Base-by-base conservation (phyloP, 164 flowering plant species). In the Chimonanthus praecox region DNA sequence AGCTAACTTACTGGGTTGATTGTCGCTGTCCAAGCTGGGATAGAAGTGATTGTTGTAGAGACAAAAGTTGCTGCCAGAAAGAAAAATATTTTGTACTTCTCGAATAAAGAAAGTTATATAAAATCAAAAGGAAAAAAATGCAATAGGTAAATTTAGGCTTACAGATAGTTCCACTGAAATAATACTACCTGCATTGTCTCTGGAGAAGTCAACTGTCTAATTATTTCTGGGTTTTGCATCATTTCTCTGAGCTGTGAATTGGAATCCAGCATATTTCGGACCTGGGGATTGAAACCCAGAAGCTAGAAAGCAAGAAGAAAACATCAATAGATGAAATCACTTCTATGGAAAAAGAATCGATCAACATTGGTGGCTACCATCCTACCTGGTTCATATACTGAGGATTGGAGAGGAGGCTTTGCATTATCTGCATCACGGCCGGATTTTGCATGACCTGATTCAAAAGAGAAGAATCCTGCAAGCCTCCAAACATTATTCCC, bases 381-480 rank as follows among this genome's bases (percentile, higher is more conserved):
- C 44, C 7, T 78, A 86, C 91, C 86, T 86, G 88, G 64, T 85
- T 85, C 89, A 88, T 81, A 77, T 86, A 85, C 67, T 88, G 88
- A 50, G 91, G 91, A 63, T 88, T 82, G 9, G 91, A 86, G 43
- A 88, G 81, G 64, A 88, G 47, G 78, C 79, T 83, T 73, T 93
- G 98, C 92, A 90, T 87, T 86, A 93, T 89, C 78, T 91, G 99
- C 4, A 94, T 79, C 50, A 95, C 72, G 61, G 92, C 92, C 62
- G 99, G 99, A 79, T 87, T 93, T 80, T 93, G 96, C 90, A 95
- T 71, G 16, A 93, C 47, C 81, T 93, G 97, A 74, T 78, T 89
- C 79, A 90, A 7, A 16, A 48, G 21, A 70, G 85, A 64, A 46
- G 87, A 21, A 83, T 90, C 96, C 48, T 82, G 91, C 80, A 78